Evolutionary conservation across 2,329 filamentous ascomycete genomes (phyloP).

Genomic region (Microsporum ferrugineum): DNA sequence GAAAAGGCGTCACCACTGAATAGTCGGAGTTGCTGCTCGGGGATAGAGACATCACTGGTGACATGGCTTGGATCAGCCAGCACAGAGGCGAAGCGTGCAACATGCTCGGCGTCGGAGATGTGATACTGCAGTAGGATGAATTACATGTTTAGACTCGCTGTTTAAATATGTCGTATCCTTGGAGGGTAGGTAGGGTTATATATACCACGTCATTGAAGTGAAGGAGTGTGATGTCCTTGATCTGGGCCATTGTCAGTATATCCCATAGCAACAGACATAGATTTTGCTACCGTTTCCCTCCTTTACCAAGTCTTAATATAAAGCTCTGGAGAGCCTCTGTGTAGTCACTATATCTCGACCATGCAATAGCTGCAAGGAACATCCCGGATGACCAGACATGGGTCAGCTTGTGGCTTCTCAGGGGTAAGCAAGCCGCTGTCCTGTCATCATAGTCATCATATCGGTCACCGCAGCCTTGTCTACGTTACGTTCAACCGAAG

Average conservation of each 20-base stretch:
- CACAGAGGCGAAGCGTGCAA: not conserved
- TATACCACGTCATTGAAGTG: not conserved
- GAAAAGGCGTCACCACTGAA: not conserved
- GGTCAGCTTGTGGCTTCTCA: too few species aligned
- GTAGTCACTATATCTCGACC: too few species aligned
- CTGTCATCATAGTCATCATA: too few species aligned
- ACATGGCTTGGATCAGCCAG: not conserved
- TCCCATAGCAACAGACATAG: not conserved
- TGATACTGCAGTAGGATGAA: not conserved
- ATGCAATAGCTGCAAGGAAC: too few species aligned
- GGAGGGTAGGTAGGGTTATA: not conserved
- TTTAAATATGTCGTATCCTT: not conserved
- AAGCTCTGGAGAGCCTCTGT: too few species aligned
- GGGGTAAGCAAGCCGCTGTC: too few species aligned
- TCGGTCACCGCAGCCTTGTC: too few species aligned
- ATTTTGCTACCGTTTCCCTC: not conserved
- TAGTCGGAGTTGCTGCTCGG: not conserved
- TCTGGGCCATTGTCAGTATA: not conserved
- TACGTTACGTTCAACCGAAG: too few species aligned
- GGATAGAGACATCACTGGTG: not conserved
- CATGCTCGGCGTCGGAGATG: not conserved
- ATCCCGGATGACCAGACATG: too few species aligned
- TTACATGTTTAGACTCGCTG: not conserved
- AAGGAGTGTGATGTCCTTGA: not conserved
- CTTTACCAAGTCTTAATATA: not conserved